Base-by-base conservation (phyloP, 106 monocot genomes). In the Alisma plantagoaquatica region DNA sequence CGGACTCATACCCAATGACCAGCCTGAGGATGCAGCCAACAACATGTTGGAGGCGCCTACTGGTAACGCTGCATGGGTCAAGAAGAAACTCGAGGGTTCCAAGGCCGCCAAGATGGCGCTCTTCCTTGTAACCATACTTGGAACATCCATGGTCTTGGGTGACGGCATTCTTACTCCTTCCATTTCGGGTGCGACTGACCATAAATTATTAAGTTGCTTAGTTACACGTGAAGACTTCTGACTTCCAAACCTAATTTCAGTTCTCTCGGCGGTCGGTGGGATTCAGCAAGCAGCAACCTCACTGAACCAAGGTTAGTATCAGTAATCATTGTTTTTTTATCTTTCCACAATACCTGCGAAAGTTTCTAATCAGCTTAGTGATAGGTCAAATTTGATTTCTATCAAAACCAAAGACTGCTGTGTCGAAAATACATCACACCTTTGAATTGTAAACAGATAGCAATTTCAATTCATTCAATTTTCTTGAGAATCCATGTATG, bases 21-120 rank as follows among this genome's bases (percentile, higher is more conserved):
- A 56, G 28, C 41, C 45, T 29, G 84, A 78, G 10, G 51, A 78
- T 3, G 75, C 84, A 7, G 45, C 54, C 8, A 75, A 72, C 29
- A 65, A 69, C 41, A 43, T 74, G 56, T 23, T 71, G 64, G 27
- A 64, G 23, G 74, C 78, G 12, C 53, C 33, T 31, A 71, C 44
- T 24, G 23, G 25, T 18, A 7, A 30, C 16, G 16, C 17, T 27
- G 31, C 29, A 16, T 27, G 27, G 53, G 25, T 53, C 29, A 53
- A 53, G 6, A 24, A n/a, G 17, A 18, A n/a, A 3, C 27, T 53
- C 29, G 53, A 53, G 29, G 19, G 19, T 27, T n/a, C 18, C 53
- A 10, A 20, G 20, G 53, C 14, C 2, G 27, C 29, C 11, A 28
- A 53, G 29, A 31, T n/a, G 3, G 7, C 10, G 23, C 53, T 53